Conservation (phyloP, 2,329 filamentous ascomycete species). For the Coniochaeta prunicola region DNA sequence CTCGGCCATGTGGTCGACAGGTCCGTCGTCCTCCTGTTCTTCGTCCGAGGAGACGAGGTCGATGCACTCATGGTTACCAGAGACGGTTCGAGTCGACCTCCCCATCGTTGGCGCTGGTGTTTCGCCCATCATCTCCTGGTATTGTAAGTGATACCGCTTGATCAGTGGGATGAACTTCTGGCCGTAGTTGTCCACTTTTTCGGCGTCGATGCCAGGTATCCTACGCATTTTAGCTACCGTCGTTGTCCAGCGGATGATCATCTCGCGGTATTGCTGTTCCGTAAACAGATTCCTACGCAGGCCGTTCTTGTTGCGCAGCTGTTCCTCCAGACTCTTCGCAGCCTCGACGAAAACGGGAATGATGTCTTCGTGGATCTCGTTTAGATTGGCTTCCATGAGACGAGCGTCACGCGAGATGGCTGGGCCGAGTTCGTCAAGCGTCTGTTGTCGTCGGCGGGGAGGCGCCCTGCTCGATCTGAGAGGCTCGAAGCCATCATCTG, state of each 20-base stretch:
- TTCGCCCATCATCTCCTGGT: conserved; percentile 42
- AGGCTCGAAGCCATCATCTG: conserved; percentile 40
- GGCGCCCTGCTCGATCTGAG: conserved; percentile 22
- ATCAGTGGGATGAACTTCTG: conserved; percentile 53
- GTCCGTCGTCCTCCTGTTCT: conserved; percentile 23
- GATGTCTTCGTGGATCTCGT: conserved; percentile 54
- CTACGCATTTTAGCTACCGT: conserved; percentile 52
- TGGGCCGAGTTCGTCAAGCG: conserved; percentile 36
- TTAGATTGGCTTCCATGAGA: conserved; percentile 39
- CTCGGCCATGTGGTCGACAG: conserved; percentile 17
- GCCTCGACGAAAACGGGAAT: conserved; percentile 58
- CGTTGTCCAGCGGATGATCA: conserved; percentile 63
- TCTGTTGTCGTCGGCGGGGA: conserved; percentile 26
- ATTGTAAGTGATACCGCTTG: conserved; percentile 35
- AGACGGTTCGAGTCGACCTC: conserved; percentile 7
- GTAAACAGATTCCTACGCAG: conserved; percentile 58
- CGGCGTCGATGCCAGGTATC: conserved; percentile 55
- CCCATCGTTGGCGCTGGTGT: not conserved
- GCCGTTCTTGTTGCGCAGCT: conserved; percentile 51
- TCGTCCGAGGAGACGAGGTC: conserved; percentile 45
- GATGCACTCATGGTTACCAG: conserved; percentile 36
- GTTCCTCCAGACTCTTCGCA: conserved; percentile 53
- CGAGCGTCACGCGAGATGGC: conserved; percentile 52
- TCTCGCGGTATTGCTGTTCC: conserved; percentile 61
- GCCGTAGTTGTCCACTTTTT: conserved; percentile 57